Conservation (phyloP, 345 rosid species). For the Arabis hirsuta region DNA sequence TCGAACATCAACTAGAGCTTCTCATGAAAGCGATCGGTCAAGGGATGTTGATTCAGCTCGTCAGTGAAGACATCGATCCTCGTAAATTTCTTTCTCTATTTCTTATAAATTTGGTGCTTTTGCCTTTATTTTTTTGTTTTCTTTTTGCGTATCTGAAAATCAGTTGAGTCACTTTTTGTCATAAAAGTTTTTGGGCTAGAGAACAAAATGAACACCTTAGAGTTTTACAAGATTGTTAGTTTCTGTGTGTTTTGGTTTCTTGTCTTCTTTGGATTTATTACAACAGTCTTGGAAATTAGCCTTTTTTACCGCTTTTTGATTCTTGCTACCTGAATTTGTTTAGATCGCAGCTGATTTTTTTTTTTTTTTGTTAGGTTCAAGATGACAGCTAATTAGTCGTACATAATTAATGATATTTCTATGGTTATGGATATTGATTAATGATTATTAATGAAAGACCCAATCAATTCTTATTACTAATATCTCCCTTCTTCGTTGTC, state of each 20-base stretch:
- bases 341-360: background rate
- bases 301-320: background rate
- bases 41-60: conserved; percentile 79
- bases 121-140: background rate
- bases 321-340: conserved; percentile 6
- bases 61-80: conserved; percentile 84
- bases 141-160: background rate
- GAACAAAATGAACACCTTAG: conserved; percentile 28
- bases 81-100: conserved; percentile 48
- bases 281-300: background rate
- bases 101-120: background rate
- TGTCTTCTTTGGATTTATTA: background rate
- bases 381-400: conserved; percentile 37
- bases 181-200: conserved; percentile 1
- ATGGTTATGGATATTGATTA: conserved; percentile 8
- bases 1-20: conserved; percentile 73
- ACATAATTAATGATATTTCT: conserved; percentile 14
- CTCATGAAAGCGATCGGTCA: conserved; percentile 76
- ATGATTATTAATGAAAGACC: background rate
- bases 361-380: background rate
- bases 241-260: background rate
- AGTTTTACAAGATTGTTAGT: conserved; percentile 13
- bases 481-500: conserved; percentile 3
- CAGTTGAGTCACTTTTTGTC: background rate
- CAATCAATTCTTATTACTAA: background rate